Conservation (phyloP, 805 yeast species). For the Blastobotrys robertii region DNA sequence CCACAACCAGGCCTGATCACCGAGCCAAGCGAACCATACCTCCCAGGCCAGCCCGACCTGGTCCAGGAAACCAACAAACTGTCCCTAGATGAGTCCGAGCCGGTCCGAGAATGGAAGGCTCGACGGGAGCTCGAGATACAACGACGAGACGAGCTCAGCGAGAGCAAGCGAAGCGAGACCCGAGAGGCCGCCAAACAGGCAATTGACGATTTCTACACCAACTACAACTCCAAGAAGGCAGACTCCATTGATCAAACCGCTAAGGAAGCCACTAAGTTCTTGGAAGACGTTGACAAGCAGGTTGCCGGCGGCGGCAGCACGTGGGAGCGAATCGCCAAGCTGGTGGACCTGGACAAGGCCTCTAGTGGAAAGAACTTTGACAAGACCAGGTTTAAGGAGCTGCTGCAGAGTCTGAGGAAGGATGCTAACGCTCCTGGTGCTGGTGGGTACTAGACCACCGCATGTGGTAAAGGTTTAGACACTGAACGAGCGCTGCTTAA, state of each 20-base stretch:
- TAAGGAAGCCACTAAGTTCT: conserved; percentile 59
- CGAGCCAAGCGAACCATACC: conserved; percentile 15
- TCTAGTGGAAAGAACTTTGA: conserved; percentile 41
- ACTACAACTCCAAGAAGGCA: conserved; percentile 77
- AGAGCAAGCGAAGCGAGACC: conserved; percentile 52
- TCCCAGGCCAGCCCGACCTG: conserved; percentile 11
- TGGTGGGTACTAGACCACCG: conserved; percentile 40
- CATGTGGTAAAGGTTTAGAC: too few species aligned
- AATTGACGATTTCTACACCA: conserved; percentile 86
- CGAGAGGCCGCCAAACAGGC: conserved; percentile 70
- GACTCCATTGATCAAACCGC: conserved; percentile 51
- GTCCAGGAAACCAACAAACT: conserved; percentile 14
- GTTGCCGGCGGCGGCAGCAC: conserved; percentile 35
- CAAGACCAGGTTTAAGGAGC: conserved; percentile 59
- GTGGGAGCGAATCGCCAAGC: conserved; percentile 52
- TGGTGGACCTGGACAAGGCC: conserved; percentile 38
- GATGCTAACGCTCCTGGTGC: conserved; percentile 72
- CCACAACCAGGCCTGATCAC: conserved; percentile 11
- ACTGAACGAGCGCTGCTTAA: too few species aligned
- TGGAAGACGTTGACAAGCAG: conserved; percentile 59
- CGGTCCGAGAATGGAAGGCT: conserved; percentile 68
- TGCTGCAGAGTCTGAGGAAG: conserved; percentile 55
- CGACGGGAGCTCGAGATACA: conserved; percentile 69
- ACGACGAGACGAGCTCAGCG: conserved; percentile 66
- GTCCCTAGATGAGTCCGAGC: conserved; percentile 42